Base-by-base conservation (phyloP, 1,284 basidiomycete genomes). In the Heterobasidion parviporum region DNA sequence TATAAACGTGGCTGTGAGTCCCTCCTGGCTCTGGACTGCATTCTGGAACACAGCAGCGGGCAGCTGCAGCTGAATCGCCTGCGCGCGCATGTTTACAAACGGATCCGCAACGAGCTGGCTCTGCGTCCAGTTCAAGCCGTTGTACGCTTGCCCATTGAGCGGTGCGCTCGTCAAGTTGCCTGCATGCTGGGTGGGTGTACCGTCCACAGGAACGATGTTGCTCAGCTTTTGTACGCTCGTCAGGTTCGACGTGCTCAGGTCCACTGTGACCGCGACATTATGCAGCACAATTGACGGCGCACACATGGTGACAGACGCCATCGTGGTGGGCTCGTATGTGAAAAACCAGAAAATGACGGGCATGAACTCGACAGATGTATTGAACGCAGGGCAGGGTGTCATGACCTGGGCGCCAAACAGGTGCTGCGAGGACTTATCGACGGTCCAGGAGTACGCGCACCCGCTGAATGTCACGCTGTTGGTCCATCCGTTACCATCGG, bases 301-400 rank as follows among this genome's bases (percentile, higher is more conserved):
- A 64, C 80, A 82, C 47, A 78, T 68, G 1, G 76, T 74, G 8
- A 75, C 73, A 8, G 77, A 74, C 7, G 74, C 68, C 51, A 58
- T 60, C 0, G 72, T 60, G n/a, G 58, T 52, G 9, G 76, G 71
- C 16, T 65, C 54, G 57, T 63, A 77, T 60, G 73, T 73, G 66
- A 81, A 80, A 62, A 79, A 79, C 80, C 80, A 82, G 64, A 81
- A 79, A 6, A 79, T 68, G n/a, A 79, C 70, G 0, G 79, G 78
- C 10, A 66, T 70, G 47, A 77, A 78, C 52, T 57, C 26, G 35
- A 58, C 50, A 12, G 50, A 52, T 14, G 55, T 55, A 20, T 52
- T 46, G 38, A 60, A 52, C 33, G 60, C 60, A 50, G 50, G 4
- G 20, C 56, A 52, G 35, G 43, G n/a, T 3, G 56, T 15, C 46